A percentile compares a stretch with the other conserved stretches of the same genome.
These are phyloP conservation scores for Sclerotinia glacialis DNA, from an alignment of 2,329 filamentous ascomycete genomes.

Conservation along the genomic window DNA sequence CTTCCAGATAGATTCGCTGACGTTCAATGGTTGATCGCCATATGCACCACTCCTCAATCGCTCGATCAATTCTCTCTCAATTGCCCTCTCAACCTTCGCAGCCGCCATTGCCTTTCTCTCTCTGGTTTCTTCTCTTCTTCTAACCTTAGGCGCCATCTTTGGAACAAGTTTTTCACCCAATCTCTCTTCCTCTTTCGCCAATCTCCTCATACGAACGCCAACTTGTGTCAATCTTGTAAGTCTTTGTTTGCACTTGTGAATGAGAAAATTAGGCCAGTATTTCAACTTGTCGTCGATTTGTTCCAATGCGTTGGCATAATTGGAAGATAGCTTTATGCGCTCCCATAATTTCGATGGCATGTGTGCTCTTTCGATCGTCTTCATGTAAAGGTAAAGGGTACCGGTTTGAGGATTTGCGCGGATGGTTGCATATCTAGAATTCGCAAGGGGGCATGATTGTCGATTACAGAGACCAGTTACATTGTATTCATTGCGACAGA, in stretches of 20 bases:
- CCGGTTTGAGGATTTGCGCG: conserved; percentile 77
- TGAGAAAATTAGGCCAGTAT: conserved; percentile 92
- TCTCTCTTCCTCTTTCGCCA: conserved; percentile 85
- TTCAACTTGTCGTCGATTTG: conserved; percentile 83
- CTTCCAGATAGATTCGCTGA: conserved; percentile 94
- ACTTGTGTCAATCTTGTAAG: conserved; percentile 91
- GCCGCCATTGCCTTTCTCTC: conserved; percentile 76
- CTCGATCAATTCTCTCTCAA: conserved; percentile 93
- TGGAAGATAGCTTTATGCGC: conserved; percentile 81
- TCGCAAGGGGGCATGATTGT: conserved; percentile 86
- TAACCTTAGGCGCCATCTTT: conserved; percentile 87
- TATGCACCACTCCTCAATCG: conserved; percentile 88
- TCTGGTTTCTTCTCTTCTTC: conserved; percentile 69
- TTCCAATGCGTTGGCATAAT: conserved; percentile 85
- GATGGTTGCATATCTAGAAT: conserved; percentile 89
- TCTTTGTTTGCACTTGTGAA: conserved; percentile 95
- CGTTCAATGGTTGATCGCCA: conserved; percentile 90
- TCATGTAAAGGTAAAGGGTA: conserved; percentile 92
- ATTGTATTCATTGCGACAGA: conserved; percentile 95
- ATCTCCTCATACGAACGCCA: conserved; percentile 71
- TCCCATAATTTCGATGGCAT: conserved; percentile 94
- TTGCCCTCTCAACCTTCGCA: conserved; percentile 91
- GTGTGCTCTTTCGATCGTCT: conserved; percentile 85
- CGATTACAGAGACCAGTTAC: conserved; percentile 79
- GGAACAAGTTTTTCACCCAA: conserved; percentile 86